Evolutionary conservation across 176 grass and related monocot genomes (phyloP).

Genomic region (Carex parvula): DNA sequence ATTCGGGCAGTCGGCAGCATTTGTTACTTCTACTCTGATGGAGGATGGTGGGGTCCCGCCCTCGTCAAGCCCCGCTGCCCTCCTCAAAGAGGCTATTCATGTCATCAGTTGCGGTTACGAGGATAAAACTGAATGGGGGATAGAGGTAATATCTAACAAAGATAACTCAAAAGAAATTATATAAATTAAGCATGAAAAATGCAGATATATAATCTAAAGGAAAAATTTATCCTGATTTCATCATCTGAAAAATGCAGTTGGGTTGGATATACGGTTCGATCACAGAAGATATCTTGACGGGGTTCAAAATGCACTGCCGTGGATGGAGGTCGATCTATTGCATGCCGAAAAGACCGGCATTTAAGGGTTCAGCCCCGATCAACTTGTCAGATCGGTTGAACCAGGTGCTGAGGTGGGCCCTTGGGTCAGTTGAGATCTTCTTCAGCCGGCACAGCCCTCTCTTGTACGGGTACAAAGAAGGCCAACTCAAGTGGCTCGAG

Average conservation of each 20-base stretch:
- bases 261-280: slow-evolving; percentile 99
- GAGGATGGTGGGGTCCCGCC: slow-evolving; percentile 94
- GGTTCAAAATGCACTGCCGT: slow-evolving; percentile 99
- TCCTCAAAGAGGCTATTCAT: slow-evolving; percentile 99
- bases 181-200: background rate
- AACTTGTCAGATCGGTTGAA: slow-evolving; percentile 93
- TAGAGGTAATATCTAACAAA: slow-evolving; percentile 49
- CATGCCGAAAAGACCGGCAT: slow-evolving; percentile 79
- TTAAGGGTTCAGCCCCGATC: slow-evolving; percentile 96
- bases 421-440: slow-evolving; percentile 99
- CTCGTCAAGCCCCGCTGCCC: slow-evolving; percentile 82
- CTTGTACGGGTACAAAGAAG: slow-evolving; percentile 87
- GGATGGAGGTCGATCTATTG: slow-evolving; percentile 99
- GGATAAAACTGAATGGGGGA: slow-evolving; percentile 94
- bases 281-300: slow-evolving; percentile 96
- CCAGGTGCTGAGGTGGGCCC: slow-evolving; percentile 97
- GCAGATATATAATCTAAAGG: background rate
- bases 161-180: background rate
- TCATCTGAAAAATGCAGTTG: slow-evolving; percentile 40
- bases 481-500: slow-evolving; percentile 99
- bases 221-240: background rate
- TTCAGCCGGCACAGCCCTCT: slow-evolving; percentile 91
- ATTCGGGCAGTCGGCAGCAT: slow-evolving; percentile 88
- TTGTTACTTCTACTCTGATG: slow-evolving; percentile 98
- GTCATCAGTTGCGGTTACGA: slow-evolving; percentile 99